Evolutionary conservation across 768 basidiomycete genomes (phyloP).

Genomic region (Amanita subjunquillea): DNA sequence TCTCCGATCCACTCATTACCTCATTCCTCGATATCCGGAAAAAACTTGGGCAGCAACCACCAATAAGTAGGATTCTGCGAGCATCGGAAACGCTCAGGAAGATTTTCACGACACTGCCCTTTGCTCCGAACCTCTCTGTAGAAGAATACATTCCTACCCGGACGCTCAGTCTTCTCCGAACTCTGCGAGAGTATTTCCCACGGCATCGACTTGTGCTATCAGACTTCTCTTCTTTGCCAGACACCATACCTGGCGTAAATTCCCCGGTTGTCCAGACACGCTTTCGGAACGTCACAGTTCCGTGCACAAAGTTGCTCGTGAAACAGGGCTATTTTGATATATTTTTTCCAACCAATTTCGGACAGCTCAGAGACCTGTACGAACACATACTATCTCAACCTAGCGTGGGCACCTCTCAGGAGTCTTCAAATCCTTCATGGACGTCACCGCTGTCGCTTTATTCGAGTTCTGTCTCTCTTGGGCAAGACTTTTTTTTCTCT

Average conservation of each 20-base stretch:
- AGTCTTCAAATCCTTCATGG: conserved; percentile 6
- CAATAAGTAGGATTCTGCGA: conserved; percentile 45
- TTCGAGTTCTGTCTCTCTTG: conserved; percentile 40
- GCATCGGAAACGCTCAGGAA: conserved; percentile 48
- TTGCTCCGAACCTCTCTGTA: conserved; percentile 79
- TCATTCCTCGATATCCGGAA: conserved; percentile 67
- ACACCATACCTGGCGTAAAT: conserved; percentile 64
- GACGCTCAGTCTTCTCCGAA: conserved; percentile 72
- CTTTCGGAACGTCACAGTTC: conserved; percentile 74
- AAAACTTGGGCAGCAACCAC: conserved; percentile 45
- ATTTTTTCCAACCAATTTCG: conserved; percentile 94
- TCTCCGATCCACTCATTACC: conserved; percentile 76
- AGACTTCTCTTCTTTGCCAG: conserved; percentile 85
- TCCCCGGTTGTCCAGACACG: conserved; percentile 96
- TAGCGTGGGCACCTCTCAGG: conserved; percentile 11
- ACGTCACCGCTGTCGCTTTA: conserved; percentile 43
- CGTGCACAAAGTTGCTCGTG: conserved; percentile 85
- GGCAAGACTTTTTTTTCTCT: conserved; percentile 65
- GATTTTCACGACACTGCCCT: conserved; percentile 64
- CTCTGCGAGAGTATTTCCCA: conserved; percentile 77
- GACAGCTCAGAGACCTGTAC: conserved; percentile 81
- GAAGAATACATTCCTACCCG: conserved; percentile 94
- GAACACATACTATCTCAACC: conserved; percentile 69
- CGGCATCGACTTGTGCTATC: conserved; percentile 89
- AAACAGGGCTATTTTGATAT: conserved; percentile 97